These are phyloP conservation scores for Fusarium domesticum DNA, from an alignment of 2,329 filamentous ascomycete genomes.

Conservation along the genomic window DNA sequence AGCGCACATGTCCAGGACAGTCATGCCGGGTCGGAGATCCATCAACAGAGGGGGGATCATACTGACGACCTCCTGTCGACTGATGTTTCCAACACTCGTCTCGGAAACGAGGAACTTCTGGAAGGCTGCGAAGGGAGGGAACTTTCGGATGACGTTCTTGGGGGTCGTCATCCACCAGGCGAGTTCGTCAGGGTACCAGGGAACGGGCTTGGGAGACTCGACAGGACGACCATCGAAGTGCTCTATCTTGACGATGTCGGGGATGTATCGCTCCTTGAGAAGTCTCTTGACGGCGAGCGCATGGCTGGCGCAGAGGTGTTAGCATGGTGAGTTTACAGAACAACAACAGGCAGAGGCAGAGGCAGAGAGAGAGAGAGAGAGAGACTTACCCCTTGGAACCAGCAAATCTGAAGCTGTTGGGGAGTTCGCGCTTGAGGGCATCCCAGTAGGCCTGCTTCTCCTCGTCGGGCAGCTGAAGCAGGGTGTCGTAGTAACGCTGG, in stretches of 20 bases:
- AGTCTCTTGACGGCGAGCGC: conserved; percentile 89
- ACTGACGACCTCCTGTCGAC: conserved; percentile 93
- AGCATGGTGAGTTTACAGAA: neutral
- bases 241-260: conserved; percentile 80
- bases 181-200: conserved; percentile 92
- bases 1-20: conserved; percentile 91
- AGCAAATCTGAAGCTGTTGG: conserved; percentile 97
- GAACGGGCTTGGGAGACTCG: conserved; percentile 74
- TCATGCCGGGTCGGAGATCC: conserved; percentile 87
- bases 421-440: conserved; percentile 76
- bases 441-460: conserved; percentile 84
- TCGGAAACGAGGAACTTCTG: conserved; percentile 98
- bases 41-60: conserved; percentile 97
- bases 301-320: conserved; percentile 54
- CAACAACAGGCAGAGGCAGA: no score
- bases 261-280: conserved; percentile 84
- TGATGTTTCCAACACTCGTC: conserved; percentile 96
- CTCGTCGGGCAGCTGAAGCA: conserved; percentile 71
- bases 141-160: conserved; percentile 92
- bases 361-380: no score
- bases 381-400: conserved; percentile 77
- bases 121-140: conserved; percentile 89
- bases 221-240: conserved; percentile 79
- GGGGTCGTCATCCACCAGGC: conserved; percentile 98
- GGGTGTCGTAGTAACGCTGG: conserved; percentile 79